A percentile compares a stretch with the other conserved stretches of the same genome.
Conservation (phyloP, 139 green algal species). For the Chlorella sorokiniana region DNA sequence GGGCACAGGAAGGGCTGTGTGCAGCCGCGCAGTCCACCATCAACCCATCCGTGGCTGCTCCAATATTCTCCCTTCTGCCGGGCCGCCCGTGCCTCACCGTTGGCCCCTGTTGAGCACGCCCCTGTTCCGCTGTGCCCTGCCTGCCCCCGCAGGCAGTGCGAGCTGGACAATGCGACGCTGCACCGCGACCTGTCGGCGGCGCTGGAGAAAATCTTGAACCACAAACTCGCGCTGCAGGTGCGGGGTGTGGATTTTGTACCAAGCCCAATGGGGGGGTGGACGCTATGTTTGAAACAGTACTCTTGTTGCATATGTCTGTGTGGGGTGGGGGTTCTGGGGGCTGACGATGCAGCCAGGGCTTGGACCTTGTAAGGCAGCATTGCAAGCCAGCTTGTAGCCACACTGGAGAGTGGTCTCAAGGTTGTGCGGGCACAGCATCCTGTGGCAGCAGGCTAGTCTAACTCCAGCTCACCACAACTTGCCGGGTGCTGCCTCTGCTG, state of each 20-base stretch:
- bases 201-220: constrained; percentile 61
- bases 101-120: background rate
- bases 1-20: too few species aligned
- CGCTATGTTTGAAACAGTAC: background rate
- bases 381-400: too few species aligned
- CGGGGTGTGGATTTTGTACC: background rate
- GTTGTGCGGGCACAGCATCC: too few species aligned
- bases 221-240: constrained; percentile 57
- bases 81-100: too few species aligned
- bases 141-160: constrained; percentile 37
- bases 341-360: too few species aligned
- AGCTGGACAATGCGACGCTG: constrained; percentile 58
- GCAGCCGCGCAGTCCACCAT: too few species aligned
- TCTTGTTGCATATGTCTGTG: too few species aligned
- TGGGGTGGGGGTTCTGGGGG: too few species aligned
- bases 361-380: too few species aligned
- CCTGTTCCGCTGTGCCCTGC: background rate
- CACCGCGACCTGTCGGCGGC: constrained; percentile 61
- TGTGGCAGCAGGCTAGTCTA: background rate
- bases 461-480: background rate
- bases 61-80: too few species aligned
- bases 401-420: too few species aligned
- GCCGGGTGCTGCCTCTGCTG: background rate
- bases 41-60: too few species aligned
- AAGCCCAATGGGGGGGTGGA: background rate